Conservation (phyloP, 169 alveolate genomes). For the Plasmodium gaboni region DNA sequence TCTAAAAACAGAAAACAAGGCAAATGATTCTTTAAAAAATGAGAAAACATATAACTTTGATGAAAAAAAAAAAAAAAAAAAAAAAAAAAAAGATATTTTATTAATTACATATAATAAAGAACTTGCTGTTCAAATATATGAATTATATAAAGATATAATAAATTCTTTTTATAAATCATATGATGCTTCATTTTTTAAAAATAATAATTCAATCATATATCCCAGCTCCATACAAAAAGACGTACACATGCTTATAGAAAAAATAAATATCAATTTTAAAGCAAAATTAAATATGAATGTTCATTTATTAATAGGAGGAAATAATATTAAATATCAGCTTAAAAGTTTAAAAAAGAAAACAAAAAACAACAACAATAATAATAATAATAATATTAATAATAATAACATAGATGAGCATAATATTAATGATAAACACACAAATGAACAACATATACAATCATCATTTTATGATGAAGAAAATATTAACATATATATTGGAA, state of each 20-base stretch:
- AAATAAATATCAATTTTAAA: conserved; percentile 22
- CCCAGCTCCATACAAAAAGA: conserved; percentile 2
- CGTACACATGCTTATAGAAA: not conserved
- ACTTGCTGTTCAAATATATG: conserved; percentile 47
- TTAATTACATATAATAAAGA: conserved; percentile 59
- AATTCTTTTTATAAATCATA: conserved; percentile 47
- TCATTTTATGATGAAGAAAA: conserved; percentile 3
- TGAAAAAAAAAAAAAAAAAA: not conserved
- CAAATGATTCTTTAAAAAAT: not conserved
- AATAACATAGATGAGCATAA: not conserved
- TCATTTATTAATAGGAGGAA: conserved; percentile 52
- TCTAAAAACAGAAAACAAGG: not conserved
- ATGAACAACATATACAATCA: too few species aligned
- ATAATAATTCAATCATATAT: conserved; percentile 15
- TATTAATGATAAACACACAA: too few species aligned
- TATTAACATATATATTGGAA: conserved; percentile 44
- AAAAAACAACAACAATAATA: not conserved
- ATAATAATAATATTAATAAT: not conserved
- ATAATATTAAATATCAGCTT: conserved; percentile 48
- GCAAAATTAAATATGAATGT: conserved; percentile 30
- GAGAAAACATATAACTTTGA: not conserved
- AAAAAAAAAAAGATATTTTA: conserved; percentile 20
- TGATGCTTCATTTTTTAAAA: conserved; percentile 16
- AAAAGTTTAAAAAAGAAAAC: conserved; percentile 29
- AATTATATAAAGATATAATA: conserved; percentile 41